Evolutionary conservation across 495 filamentous ascomycete species (phyloP).

Genomic region (Podospora fimiseda): DNA sequence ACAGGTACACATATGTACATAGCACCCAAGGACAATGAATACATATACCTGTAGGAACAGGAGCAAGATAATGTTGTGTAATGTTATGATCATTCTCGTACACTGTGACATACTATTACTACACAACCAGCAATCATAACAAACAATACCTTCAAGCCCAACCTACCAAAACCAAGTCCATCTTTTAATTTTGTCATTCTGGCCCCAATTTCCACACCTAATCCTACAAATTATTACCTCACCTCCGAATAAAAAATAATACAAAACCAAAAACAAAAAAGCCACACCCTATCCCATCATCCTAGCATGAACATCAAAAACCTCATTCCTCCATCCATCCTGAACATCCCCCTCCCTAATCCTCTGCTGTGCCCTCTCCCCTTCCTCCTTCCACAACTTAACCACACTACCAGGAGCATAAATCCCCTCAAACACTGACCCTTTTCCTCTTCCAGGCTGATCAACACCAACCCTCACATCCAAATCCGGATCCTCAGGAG

Average conservation of each 20-base stretch:
- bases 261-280: background rate
- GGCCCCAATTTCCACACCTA: no score
- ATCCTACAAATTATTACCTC: no score
- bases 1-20: no score
- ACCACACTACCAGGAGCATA: slow-evolving; percentile 86
- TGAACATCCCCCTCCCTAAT: slow-evolving; percentile 50
- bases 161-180: no score
- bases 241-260: background rate
- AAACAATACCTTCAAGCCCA: no score
- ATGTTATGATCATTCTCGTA: no score
- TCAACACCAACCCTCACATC: slow-evolving; percentile 62
- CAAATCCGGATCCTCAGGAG: slow-evolving; percentile 65
- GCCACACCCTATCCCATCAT: slow-evolving; percentile 10
- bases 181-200: no score
- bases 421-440: slow-evolving; percentile 74
- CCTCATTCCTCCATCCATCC: slow-evolving; percentile 77
- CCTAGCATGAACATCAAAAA: slow-evolving; percentile 63
- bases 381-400: slow-evolving; percentile 81
- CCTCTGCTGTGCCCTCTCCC: slow-evolving; percentile 53
- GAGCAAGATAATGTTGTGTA: no score
- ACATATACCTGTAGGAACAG: no score
- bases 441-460: slow-evolving; percentile 52
- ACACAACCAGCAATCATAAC: no score
- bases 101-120: no score
- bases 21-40: no score